Evolutionary conservation across 352 stramenopile species (phyloP).

Genomic region (Thraustochytrium sp.): DNA sequence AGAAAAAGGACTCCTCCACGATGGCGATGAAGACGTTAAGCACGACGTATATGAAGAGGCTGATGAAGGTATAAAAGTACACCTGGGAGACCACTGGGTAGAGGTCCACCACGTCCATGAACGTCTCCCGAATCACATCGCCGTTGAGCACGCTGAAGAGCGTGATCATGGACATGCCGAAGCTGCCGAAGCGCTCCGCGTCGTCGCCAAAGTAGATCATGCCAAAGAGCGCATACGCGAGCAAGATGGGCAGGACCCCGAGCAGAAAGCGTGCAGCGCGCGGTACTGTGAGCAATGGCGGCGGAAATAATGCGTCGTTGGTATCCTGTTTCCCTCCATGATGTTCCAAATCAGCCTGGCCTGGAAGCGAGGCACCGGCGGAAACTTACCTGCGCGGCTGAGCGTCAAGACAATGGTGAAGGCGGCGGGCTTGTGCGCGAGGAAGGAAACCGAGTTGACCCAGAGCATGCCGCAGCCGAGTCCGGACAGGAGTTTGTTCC

Average conservation of each 20-base stretch:
- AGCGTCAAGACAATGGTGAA: slow-evolving; percentile 83
- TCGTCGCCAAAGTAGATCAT: slow-evolving; percentile 76
- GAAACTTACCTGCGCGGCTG: slow-evolving; percentile 44
- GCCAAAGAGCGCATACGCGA: slow-evolving; percentile 76
- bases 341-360: too few relatives aligned
- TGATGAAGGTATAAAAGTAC: slow-evolving; percentile 78
- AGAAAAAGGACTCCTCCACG: slow-evolving; percentile 80
- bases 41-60: slow-evolving; percentile 84
- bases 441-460: slow-evolving; percentile 69
- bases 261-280: slow-evolving; percentile 74
- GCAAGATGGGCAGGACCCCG: slow-evolving; percentile 74
- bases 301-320: background rate
- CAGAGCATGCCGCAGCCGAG: slow-evolving; percentile 68
- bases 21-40: slow-evolving; percentile 85
- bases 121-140: slow-evolving; percentile 79
- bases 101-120: slow-evolving; percentile 66
- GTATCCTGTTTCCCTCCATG: background rate
- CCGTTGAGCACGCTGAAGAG: slow-evolving; percentile 81
- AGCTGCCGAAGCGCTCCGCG: slow-evolving; percentile 65
- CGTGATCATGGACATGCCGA: slow-evolving; percentile 62
- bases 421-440: slow-evolving; percentile 73
- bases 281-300: slow-evolving; percentile 63
- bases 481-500: slow-evolving; percentile 15
- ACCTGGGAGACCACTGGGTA: slow-evolving; percentile 66
- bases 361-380: too few relatives aligned